Evolutionary conservation across 2,329 filamentous ascomycete species (phyloP).

Genomic region (Calonectria crousiana): DNA sequence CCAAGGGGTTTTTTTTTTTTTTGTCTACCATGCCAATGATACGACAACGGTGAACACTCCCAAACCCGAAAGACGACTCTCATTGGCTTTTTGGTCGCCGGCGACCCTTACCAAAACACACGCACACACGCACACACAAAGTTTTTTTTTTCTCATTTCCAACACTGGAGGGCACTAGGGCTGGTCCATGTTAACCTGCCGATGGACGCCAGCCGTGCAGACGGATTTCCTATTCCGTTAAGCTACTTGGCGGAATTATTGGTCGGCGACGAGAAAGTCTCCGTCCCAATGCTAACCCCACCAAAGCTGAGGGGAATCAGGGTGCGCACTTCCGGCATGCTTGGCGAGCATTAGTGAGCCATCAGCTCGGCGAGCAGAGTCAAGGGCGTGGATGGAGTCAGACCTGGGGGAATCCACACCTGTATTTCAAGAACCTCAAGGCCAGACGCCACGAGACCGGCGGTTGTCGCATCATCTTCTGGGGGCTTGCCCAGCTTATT

Average conservation of each 20-base stretch:
- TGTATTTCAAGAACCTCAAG: conserved; percentile 13
- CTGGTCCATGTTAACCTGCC: conserved; percentile 29
- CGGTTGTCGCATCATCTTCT: conserved; percentile 24
- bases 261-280: conserved; percentile 21
- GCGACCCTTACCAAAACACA: not conserved
- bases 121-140: not conserved
- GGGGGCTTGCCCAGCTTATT: conserved; percentile 21
- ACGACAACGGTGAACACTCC: conserved; percentile 28
- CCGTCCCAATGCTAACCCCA: conserved; percentile 28
- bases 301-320: conserved; percentile 28
- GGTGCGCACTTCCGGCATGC: conserved; percentile 27
- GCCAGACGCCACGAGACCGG: conserved; percentile 28
- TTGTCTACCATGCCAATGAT: not conserved
- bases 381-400: conserved; percentile 19
- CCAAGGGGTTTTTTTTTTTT: not conserved
- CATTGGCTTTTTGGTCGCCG: conserved; percentile 25
- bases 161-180: conserved; percentile 31
- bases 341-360: conserved; percentile 27
- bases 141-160: conserved; percentile 21
- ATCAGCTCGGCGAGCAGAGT: conserved; percentile 19
- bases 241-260: conserved; percentile 19
- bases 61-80: conserved; percentile 32
- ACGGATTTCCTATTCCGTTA: conserved; percentile 44
- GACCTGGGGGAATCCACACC: conserved; percentile 28
- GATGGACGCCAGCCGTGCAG: conserved; percentile 36